Base-by-base conservation (phyloP, 495 filamentous ascomycete species). In the Aspergillus avenaceus region DNA sequence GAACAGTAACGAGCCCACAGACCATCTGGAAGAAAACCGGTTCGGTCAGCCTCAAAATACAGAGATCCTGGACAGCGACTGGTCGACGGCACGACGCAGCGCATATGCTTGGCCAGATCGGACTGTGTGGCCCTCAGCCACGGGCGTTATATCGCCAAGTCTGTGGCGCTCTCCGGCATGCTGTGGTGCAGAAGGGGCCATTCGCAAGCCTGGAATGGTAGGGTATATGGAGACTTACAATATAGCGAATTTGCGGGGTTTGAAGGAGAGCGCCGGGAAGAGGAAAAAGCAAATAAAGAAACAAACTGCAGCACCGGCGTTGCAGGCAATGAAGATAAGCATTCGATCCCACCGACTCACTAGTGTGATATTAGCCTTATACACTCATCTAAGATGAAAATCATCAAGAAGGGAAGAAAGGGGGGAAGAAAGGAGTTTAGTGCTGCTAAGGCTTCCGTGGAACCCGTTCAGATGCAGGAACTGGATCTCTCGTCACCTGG, bases 341-440 rank as follows among this genome's bases (percentile, higher is more conserved):
- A 97, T 69, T 42, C 93, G 88, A 70, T 98, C 93, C 93, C 93
- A 97, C 65, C 93, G 83, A 67, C 90, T 96, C 75, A 98, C 93
- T 98, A 68, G 69, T 54, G 47, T 55, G 41, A 53, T 43, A 47
- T 58, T 45, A 58, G 56, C 55, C 31, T 49, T 54, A 34, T 41
- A 50, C 49, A 23, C 52, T 56, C 53, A 26, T 40, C 43, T 25
- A 59, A 53, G 36, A 25, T 41, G 29, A 47, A 45, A 45, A 2
- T 14, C 14, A 18, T 12, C 9, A 25, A 27, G 38, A 47, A 51
- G 52, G 48, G 45, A 56, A 50, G 50, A 47, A 50, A 49, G 41
- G 38, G 16, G 16, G 45, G n/a, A 31, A 41, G 37, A 38, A 38
- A 18, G 34, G 16, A 16, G 34, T 9, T 18, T n/a, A 25, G 25